Evolutionary conservation across 2,329 filamentous ascomycete genomes (phyloP).

Genomic region (Scedosporium apiospermum): DNA sequence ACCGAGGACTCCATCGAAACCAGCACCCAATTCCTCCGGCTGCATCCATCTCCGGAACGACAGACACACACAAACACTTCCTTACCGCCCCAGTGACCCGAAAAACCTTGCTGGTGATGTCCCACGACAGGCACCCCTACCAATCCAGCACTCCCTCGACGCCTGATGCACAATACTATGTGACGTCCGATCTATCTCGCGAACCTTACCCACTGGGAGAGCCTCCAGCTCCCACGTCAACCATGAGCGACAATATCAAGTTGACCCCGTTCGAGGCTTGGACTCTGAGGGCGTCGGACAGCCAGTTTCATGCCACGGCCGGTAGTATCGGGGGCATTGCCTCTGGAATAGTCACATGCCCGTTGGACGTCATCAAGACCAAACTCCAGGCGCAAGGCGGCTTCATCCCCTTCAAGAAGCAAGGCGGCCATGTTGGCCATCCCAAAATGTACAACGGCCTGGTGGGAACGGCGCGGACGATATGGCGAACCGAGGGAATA

Average conservation of each 20-base stretch:
- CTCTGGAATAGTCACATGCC: conserved; percentile 90
- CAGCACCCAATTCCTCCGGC: neutral
- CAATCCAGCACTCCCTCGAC: neutral
- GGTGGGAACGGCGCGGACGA: conserved; percentile 73
- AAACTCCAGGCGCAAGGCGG: conserved; percentile 93
- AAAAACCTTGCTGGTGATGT: neutral
- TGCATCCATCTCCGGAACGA: neutral
- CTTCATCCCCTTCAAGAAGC: conserved; percentile 47
- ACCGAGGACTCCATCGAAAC: conserved; percentile 1
- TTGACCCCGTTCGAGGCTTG: conserved; percentile 43
- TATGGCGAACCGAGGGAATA: conserved; percentile 81
- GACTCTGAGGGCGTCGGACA: conserved; percentile 46
- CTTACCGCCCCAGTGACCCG: neutral
- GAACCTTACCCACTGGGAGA: neutral
- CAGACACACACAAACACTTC: neutral
- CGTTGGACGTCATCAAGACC: conserved; percentile 97
- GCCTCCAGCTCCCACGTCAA: neutral
- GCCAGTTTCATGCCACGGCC: conserved; percentile 71
- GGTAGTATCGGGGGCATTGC: conserved; percentile 86
- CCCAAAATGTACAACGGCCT: conserved; percentile 72
- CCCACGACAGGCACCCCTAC: conserved; percentile 1
- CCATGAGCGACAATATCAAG: neutral
- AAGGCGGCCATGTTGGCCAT: conserved; percentile 36
- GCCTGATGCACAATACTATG: neutral
- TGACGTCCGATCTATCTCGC: neutral